A percentile compares a stretch with the other conserved stretches of the same genome.
These are phyloP conservation scores for Litsea cubeba DNA, from an alignment of 164 flowering plant genomes.

Conservation along the genomic window DNA sequence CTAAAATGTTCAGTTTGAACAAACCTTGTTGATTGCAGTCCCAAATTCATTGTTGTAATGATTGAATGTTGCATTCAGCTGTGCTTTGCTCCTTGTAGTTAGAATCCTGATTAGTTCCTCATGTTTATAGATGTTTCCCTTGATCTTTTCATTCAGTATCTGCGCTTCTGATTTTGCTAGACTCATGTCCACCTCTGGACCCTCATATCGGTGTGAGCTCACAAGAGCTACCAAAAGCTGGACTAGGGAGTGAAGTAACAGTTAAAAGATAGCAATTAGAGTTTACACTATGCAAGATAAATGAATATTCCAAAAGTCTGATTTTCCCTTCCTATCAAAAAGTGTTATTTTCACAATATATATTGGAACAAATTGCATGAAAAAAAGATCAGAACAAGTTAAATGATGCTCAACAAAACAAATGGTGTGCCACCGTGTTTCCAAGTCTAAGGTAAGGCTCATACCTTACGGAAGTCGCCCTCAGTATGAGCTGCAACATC, in stretches of 20 bases:
- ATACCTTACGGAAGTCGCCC: conserved; percentile 73
- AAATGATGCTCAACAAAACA: not conserved
- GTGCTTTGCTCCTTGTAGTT: conserved; percentile 83
- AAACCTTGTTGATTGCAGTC: conserved; percentile 59
- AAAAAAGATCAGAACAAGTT: not conserved
- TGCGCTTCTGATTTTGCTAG: conserved; percentile 72
- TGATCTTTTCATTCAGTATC: conserved; percentile 50
- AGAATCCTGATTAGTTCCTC: conserved; percentile 77
- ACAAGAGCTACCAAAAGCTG: conserved; percentile 75
- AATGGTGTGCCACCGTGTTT: not conserved
- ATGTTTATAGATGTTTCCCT: conserved; percentile 40
- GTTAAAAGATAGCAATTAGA: not conserved
- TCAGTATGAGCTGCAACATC: conserved; percentile 69
- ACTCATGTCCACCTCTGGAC: conserved; percentile 59
- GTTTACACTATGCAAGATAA: not conserved
- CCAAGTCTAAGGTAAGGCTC: not conserved
- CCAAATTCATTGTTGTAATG: conserved; percentile 56
- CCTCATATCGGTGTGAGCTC: conserved; percentile 57
- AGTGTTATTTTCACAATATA: not conserved
- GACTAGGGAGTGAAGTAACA: not conserved
- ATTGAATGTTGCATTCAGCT: conserved; percentile 75
- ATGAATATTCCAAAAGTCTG: not conserved
- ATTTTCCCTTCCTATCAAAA: not conserved
- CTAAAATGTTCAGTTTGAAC: no score
- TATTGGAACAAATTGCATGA: not conserved